These are phyloP conservation scores for Encephalitozoon romaleae DNA, from an alignment of 371 early-diverging fungal species.

Conservation along the genomic window DNA sequence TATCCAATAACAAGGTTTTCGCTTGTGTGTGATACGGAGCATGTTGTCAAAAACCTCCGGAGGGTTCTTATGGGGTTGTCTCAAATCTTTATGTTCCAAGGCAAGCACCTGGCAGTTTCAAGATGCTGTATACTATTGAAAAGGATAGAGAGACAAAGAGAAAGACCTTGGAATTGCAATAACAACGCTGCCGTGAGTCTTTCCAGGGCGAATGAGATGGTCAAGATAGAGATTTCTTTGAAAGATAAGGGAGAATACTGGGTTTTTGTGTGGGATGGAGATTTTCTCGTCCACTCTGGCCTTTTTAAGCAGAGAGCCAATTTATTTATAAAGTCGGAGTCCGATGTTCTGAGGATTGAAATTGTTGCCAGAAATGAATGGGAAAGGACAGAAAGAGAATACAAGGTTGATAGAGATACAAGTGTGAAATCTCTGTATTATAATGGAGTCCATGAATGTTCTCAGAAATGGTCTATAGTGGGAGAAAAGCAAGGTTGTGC, in stretches of 20 bases:
- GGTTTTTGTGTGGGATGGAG: background rate
- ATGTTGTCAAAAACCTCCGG: slow-evolving; percentile 46
- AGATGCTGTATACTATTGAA: slow-evolving; percentile 1
- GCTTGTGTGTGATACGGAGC: slow-evolving; percentile 41
- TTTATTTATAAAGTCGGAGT: background rate
- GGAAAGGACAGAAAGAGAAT: background rate
- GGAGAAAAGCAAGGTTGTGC: slow-evolving; percentile 4
- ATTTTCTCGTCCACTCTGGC: background rate
- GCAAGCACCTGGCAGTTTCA: background rate
- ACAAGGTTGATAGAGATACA: background rate
- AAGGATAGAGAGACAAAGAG: slow-evolving; percentile 14
- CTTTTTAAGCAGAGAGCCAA: background rate
- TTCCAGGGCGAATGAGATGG: background rate
- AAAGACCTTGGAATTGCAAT: background rate
- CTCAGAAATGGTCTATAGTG: background rate
- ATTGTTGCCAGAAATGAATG: background rate
- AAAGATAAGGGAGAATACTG: background rate
- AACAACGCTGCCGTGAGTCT: background rate
- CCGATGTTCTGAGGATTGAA: background rate
- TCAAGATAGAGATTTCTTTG: background rate
- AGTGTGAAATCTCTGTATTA: slow-evolving; percentile 11
- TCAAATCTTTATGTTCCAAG: slow-evolving; percentile 26
- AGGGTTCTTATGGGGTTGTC: slow-evolving; percentile 39
- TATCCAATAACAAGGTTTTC: slow-evolving; percentile 36
- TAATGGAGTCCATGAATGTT: slow-evolving; percentile 27